Conservation (phyloP, 495 filamentous ascomycete genomes). For the Hypoxylon intermedium region DNA sequence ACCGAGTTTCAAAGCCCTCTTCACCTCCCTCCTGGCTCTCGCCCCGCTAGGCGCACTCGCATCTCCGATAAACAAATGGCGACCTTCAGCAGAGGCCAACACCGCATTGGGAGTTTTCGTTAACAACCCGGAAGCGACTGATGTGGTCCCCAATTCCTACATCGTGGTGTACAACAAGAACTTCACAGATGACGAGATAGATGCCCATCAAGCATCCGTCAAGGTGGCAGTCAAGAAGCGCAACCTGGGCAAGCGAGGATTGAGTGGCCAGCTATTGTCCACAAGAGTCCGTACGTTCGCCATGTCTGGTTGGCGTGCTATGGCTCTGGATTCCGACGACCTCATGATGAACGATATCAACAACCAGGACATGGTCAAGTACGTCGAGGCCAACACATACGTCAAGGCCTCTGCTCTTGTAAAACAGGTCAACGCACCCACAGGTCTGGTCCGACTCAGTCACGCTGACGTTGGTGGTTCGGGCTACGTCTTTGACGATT, state of each 20-base stretch:
- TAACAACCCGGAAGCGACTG: conserved; percentile 47
- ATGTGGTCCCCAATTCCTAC: conserved; percentile 54
- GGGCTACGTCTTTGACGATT: conserved; percentile 54
- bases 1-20: conserved; percentile 41
- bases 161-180: conserved; percentile 61
- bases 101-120: conserved; percentile 52
- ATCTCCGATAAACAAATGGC: conserved; percentile 28
- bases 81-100: conserved; percentile 32
- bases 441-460: conserved; percentile 53
- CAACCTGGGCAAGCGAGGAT: conserved; percentile 54
- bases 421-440: conserved; percentile 50
- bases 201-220: conserved; percentile 49
- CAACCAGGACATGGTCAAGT: conserved; percentile 52
- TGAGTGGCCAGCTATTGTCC: conserved; percentile 50
- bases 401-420: conserved; percentile 44
- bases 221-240: conserved; percentile 54
- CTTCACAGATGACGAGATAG: conserved; percentile 48
- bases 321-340: conserved; percentile 58
- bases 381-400: conserved; percentile 56
- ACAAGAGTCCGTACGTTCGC: conserved; percentile 50
- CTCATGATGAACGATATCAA: conserved; percentile 54
- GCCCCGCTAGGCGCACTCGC: conserved; percentile 36
- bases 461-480: conserved; percentile 38
- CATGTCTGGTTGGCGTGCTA: conserved; percentile 56
- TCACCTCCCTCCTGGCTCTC: conserved; percentile 44